Percentiles rank a stretch among this genome's conserved stretches.
Evolutionary conservation across 768 basidiomycete genomes (phyloP).

Genomic region (Phallus indusiatus): DNA sequence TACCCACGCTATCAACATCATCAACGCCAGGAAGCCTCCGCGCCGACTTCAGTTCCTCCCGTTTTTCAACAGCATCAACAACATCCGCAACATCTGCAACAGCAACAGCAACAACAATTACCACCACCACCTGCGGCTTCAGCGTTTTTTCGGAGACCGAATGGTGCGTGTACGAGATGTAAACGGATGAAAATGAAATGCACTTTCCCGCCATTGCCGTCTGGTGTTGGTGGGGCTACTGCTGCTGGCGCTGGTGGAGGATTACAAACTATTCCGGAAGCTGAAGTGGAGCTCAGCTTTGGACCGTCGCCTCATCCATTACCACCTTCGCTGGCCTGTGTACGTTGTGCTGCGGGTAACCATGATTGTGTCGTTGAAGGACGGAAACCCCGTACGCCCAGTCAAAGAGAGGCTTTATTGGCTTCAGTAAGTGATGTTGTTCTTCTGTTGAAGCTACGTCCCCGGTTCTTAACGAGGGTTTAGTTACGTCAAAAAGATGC

Average conservation of each 20-base stretch:
- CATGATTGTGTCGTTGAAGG: constrained; percentile 80
- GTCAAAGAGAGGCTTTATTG: constrained; percentile 79
- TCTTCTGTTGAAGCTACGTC: neutral
- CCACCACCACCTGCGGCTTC: neutral
- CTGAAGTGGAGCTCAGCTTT: neutral
- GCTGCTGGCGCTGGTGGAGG: neutral
- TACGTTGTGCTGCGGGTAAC: constrained; percentile 59
- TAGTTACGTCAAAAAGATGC: constrained; percentile 83
- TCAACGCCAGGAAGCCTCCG: no score
- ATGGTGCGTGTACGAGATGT: constrained; percentile 2
- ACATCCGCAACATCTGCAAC: no score
- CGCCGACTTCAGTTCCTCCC: no score
- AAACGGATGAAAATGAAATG: constrained; percentile 58
- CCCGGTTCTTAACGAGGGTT: no score
- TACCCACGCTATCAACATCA: no score
- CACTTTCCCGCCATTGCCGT: constrained; percentile 38
- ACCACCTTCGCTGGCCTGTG: constrained; percentile 56
- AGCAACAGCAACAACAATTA: no score
- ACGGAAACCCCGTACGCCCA: constrained; percentile 60
- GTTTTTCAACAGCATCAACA: no score
- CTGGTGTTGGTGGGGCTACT: no score
- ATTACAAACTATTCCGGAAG: neutral
- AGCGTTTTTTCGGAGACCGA: neutral
- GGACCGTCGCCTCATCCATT: constrained; percentile 23
- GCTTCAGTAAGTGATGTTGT: constrained; percentile 29